phyloP scores from a whole-genome alignment of 208 protist species.

The Trypanosomatidae sp. region DNA sequence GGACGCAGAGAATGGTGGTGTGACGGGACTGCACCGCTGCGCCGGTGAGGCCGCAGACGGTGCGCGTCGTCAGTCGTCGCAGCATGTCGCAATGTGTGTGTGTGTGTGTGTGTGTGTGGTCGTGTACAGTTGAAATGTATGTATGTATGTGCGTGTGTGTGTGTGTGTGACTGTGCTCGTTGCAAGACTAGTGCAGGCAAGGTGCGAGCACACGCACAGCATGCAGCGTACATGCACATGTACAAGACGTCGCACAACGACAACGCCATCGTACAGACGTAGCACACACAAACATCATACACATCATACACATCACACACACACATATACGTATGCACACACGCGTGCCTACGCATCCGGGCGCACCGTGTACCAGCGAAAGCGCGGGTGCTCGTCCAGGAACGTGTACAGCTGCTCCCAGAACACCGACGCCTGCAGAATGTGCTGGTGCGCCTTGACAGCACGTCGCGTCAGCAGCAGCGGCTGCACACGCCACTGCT shows the following conservation, averaged over 20 bases:
- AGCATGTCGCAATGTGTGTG: constrained; percentile 12
- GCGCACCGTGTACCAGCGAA: constrained; percentile 53
- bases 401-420: constrained; percentile 80
- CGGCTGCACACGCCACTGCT: constrained; percentile 69
- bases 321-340: background rate
- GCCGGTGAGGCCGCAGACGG: constrained; percentile 18
- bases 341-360: constrained; percentile 14
- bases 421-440: constrained; percentile 53
- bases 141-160: background rate
- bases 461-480: constrained; percentile 53
- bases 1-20: constrained; percentile 91
- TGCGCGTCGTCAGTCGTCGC: constrained; percentile 20
- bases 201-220: no score
- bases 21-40: constrained; percentile 31
- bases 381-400: constrained; percentile 64
- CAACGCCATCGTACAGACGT: background rate
- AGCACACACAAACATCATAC: background rate
- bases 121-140: background rate
- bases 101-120: background rate
- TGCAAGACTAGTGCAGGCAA: no score
- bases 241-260: background rate
- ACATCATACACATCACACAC: background rate
- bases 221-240: no score
- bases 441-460: constrained; percentile 68
- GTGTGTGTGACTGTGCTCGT: no score